Evolutionary conservation across 2,329 filamentous ascomycete species (phyloP), one percentile per base, ranked within the genome.

Genomic region (Metarhizium humberi): DNA sequence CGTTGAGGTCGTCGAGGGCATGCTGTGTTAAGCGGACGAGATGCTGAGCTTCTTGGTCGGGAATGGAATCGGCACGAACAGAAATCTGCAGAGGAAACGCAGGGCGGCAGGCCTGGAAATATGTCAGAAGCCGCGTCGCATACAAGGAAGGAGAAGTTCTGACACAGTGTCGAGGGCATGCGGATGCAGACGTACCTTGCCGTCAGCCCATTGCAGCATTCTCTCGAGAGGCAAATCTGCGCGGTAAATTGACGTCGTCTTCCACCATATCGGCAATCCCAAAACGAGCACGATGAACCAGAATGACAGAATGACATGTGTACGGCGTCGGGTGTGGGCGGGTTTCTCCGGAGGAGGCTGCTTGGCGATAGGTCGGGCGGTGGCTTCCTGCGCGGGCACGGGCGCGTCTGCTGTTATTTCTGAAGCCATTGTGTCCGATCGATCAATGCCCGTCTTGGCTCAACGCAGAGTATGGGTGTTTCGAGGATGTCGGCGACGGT

Each of bases 231-330:
- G 94, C 62, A 99, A 75, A 48, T 85, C 80, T 13, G 92, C 92
- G 55, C 94, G 83, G 70, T 95, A 92, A 55, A 97, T 95, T 0
- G 88, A 87, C 4, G 94, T 99, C 0, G 94, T 97, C 69, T 85
- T 85, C 85, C 90, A 95, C 94, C 94, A 99, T 80, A 95, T 86
- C 56, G 94, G 94, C 61, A 99, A 70, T 3, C 94, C 94, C 6
- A 99, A 73, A 34, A 87, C 80, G 6, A 95, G 68, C 6, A 95
- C 89, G 42, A 97, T 84, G 5, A 84, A 75, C 94, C 94, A 99
- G 71, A 96, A 97, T 8, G 92, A 92, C 58, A 88, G 69, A 59
- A 99, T 85, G 52, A 97, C 87, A 59, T 78, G 77, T 50, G 83
- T 82, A 54, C 94, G 86, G 56, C 86, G 82, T 66, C 81, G 82